phyloP scores from a whole-genome alignment of 1,284 basidiomycete genomes.

The Naganishia albida region DNA sequence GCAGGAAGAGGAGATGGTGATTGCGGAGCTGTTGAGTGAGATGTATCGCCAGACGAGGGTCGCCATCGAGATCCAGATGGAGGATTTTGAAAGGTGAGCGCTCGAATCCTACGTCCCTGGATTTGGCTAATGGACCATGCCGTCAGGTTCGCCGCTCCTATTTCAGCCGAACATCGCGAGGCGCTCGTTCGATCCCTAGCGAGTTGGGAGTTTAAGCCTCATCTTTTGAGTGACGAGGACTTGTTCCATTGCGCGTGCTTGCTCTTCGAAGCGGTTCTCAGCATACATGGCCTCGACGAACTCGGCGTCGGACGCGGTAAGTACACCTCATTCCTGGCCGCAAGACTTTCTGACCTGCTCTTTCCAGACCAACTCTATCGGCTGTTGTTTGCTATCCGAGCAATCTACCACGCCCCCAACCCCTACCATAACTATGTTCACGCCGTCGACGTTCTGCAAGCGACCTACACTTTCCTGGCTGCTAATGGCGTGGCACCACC shows the following conservation, averaged over 20 bases:
- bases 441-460: conserved; percentile 90
- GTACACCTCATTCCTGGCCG: conserved; percentile 47
- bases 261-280: conserved; percentile 61
- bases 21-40: conserved; percentile 75
- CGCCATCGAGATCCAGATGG: conserved; percentile 63
- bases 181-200: conserved; percentile 65
- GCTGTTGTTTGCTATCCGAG: conserved; percentile 76
- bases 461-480: conserved; percentile 78
- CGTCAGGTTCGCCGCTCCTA: conserved; percentile 45
- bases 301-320: conserved; percentile 67
- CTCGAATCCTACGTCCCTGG: too few species aligned
- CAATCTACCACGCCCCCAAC: conserved; percentile 83
- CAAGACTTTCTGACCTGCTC: conserved; percentile 14
- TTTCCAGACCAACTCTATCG: conserved; percentile 64
- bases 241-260: conserved; percentile 75
- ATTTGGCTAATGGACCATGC: conserved; percentile 8
- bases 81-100: conserved; percentile 51
- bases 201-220: conserved; percentile 84
- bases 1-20: conserved; percentile 39
- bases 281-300: conserved; percentile 69
- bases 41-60: conserved; percentile 76
- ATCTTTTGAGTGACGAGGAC: conserved; percentile 74
- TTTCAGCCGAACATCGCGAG: conserved; percentile 50
- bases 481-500: conserved; percentile 76
- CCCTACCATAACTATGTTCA: conserved; percentile 96